Base-by-base conservation (phyloP, 1,284 basidiomycete genomes). In the Fistulinella cinereoalba region DNA sequence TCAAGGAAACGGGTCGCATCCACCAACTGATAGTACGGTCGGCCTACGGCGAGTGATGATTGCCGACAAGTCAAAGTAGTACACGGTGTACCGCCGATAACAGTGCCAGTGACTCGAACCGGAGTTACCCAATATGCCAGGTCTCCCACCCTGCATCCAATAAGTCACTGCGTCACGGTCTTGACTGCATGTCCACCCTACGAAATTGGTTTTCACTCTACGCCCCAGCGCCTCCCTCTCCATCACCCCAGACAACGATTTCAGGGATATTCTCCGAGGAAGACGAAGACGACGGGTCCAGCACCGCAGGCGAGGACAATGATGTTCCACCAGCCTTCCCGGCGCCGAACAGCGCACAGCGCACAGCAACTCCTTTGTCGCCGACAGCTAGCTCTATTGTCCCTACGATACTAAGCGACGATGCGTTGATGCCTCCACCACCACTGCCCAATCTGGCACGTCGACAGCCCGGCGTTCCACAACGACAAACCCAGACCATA, bases 281-380 rank as follows among this genome's bases (percentile, higher is more conserved):
- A 11, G 72, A 75, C 13, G 76, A 75, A 4, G 76, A 77, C 15
- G 74, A 76, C 39, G 76, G 75, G 24, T 73, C 75, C 4, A 76
- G 74, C 46, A 79, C 75, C 0, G 81, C 82, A 55, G 75, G 76
- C 36, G 79, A 84, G 50, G 77, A 84, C 50, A 11, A 21, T 19
- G 86, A 93, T 57, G 62, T 66, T 3, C 85, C 92, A 1, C 93
- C 94, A 4, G 81, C 83, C 0, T 97, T 97, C 65, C 95, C 94
- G 6, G 79, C 83, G 21, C 71, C 82, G 4, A 77, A 83, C 62
- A 94, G 92, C 46, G 83, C 85, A 13, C 94, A 97, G 61, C 84
- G 93, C n/a, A 70, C 72, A 23, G 40, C 67, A 4, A 40, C 54
- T 3, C 41, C 54, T 15, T 41, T 53, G 6, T 33, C 40, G 10